These are phyloP conservation scores for Polygonum maritimum DNA, from an alignment of 148 eudicot genomes.

Conservation along the genomic window DNA sequence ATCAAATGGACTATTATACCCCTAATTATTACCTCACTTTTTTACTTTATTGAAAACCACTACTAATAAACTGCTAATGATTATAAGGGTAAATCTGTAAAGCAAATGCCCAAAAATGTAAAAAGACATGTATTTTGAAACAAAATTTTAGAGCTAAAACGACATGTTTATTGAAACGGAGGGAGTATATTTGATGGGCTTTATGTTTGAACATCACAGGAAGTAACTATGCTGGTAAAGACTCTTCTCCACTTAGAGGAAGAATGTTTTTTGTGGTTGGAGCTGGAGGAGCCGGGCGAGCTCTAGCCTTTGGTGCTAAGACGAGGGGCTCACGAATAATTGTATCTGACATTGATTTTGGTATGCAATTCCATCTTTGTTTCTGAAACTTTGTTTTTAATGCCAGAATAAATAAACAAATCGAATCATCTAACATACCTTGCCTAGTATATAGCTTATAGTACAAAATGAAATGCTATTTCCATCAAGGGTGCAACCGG, in stretches of 20 bases:
- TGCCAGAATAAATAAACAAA: neutral
- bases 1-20: too few species aligned
- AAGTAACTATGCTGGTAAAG: constrained; percentile 12
- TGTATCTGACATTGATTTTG: constrained; percentile 34
- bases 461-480: neutral
- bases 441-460: too few species aligned
- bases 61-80: too few species aligned
- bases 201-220: constrained; percentile 13
- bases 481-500: too few species aligned
- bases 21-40: too few species aligned
- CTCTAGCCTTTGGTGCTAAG: constrained; percentile 44
- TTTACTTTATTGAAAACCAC: too few species aligned
- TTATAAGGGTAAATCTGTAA: too few species aligned
- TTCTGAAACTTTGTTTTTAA: neutral
- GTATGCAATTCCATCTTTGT: constrained; percentile 15
- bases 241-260: constrained; percentile 27
- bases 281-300: constrained; percentile 59
- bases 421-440: neutral
- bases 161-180: too few species aligned
- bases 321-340: constrained; percentile 32
- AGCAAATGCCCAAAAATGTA: too few species aligned
- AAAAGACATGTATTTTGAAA: too few species aligned
- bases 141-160: too few species aligned
- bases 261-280: constrained; percentile 40
- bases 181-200: neutral